phyloP scores from a whole-genome alignment of 495 filamentous ascomycete species.

The Neurospora terricola region DNA sequence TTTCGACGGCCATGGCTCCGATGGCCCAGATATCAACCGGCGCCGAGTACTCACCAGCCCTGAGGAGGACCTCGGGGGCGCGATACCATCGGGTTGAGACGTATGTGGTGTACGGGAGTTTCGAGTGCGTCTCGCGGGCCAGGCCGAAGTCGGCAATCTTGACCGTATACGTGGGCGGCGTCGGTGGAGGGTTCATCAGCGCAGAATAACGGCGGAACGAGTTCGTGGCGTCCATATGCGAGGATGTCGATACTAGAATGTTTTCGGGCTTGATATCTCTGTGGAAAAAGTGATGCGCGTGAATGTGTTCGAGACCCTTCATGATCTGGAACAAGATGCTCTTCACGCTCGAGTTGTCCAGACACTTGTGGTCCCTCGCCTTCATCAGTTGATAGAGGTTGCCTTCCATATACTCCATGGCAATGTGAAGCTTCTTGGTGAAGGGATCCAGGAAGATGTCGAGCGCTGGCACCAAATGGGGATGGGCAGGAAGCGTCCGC shows the following conservation, averaged over 20 bases:
- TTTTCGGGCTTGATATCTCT: conserved; percentile 99
- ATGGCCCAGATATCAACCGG: conserved; percentile 98
- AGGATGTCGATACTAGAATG: conserved; percentile 91
- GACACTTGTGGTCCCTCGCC: conserved; percentile 82
- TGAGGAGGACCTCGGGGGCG: conserved; percentile 87
- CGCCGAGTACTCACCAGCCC: conserved; percentile 94
- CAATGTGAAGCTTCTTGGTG: conserved; percentile 92
- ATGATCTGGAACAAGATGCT: conserved; percentile 97
- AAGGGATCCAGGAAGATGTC: conserved; percentile 98
- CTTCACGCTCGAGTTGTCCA: conserved; percentile 89
- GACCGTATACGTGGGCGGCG: conserved; percentile 85
- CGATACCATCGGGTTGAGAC: conserved; percentile 98
- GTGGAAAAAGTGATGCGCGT: conserved; percentile 96
- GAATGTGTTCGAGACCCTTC: conserved; percentile 91
- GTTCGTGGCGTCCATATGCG: conserved; percentile 63
- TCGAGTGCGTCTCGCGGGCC: conserved; percentile 94
- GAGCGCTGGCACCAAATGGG: conserved; percentile 88
- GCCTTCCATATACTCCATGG: conserved; percentile 99
- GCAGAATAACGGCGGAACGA: conserved; percentile 87
- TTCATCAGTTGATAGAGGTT: conserved; percentile 99
- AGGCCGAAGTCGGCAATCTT: conserved; percentile 99
- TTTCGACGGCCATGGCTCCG: conserved; percentile 99
- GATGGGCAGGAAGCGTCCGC: conserved; percentile 72
- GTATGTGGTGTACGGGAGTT: conserved; percentile 94
- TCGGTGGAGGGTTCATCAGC: conserved; percentile 87